Base-by-base conservation (phyloP, 2,329 filamentous ascomycete genomes). In the Rutstroemia sydowiana region DNA sequence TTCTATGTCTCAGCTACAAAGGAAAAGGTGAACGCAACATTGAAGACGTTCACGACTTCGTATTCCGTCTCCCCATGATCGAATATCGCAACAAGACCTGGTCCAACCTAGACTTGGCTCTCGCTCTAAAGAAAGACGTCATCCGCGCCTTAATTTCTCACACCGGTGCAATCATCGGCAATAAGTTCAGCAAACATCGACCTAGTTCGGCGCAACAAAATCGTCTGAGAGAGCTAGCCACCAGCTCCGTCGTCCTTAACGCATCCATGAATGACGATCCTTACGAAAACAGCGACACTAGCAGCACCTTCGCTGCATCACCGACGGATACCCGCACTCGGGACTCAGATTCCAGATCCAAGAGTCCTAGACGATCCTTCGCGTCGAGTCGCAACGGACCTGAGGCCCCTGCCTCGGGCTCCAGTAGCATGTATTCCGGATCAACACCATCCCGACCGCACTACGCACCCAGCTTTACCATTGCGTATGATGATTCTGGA, bases 61-160 rank as follows among this genome's bases (percentile, higher is more conserved):
- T 98, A 45, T 98, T 98, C 78, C 84, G 89, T 31, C 81, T 98
- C 71, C 93, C 93, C 3, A 86, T 87, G 2, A 84, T 98, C 43
- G 93, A 98, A 68, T 97, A 95, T 72, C 83, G 89, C 57, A 98
- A 98, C 76, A 98, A 98, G 75, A 97, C 91, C 8, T 98, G 93
- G 93, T 96, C 90, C 6, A 98, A 97, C 67, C 78, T 98, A 6
- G 93, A 98, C 64, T 80, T 98, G 9, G 91, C 92, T 0, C 76
- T 97, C 44, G 87, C 90, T 13, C 77, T 98, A 49, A 97, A 98
- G 73, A 95, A 91, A 66, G 91, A 95, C 43, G 87, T 97, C 53
- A 88, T 95, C 65, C 88, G 90, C 64, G 92, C 93, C 0, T 77
- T 98, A 42, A 95, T 98, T 63, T 93, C 88, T 1, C 93, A 98